phyloP scores from a whole-genome alignment of 164 flowering plant genomes.

The Macadamia integrifolia region DNA sequence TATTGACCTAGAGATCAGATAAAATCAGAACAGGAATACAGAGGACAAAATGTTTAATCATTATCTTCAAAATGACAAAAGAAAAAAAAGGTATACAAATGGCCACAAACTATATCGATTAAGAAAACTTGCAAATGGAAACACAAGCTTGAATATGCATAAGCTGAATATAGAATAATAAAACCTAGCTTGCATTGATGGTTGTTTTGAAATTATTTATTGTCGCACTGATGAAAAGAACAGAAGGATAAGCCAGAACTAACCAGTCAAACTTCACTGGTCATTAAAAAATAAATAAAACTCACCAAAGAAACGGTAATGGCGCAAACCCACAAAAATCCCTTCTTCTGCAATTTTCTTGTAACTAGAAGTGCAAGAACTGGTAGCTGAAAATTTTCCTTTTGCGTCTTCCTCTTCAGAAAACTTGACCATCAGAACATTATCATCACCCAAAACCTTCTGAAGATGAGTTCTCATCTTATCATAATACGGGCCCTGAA shows the following conservation, averaged over 20 bases:
- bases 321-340: slow-evolving; percentile 56
- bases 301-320: slow-evolving; percentile 70
- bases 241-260: not conserved
- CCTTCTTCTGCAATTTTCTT: slow-evolving; percentile 44
- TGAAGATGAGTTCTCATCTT: slow-evolving; percentile 51
- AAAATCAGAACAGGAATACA: too few species aligned
- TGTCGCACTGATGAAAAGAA: too few species aligned
- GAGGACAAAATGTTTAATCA: too few species aligned
- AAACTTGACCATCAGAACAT: slow-evolving; percentile 61
- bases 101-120: too few species aligned
- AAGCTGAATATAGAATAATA: too few species aligned
- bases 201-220: too few species aligned
- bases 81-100: too few species aligned
- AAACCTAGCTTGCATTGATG: too few species aligned
- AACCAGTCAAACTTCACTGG: not conserved
- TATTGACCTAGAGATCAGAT: too few species aligned
- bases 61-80: too few species aligned
- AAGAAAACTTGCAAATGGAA: too few species aligned
- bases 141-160: too few species aligned
- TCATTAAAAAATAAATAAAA: not conserved
- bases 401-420: slow-evolving; percentile 17
- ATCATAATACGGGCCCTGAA: slow-evolving; percentile 65
- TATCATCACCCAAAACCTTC: slow-evolving; percentile 67
- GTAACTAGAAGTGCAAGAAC: slow-evolving; percentile 8
- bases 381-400: not conserved